Conservation (phyloP, 257 asterid species). For the Hygrophila difformis region DNA sequence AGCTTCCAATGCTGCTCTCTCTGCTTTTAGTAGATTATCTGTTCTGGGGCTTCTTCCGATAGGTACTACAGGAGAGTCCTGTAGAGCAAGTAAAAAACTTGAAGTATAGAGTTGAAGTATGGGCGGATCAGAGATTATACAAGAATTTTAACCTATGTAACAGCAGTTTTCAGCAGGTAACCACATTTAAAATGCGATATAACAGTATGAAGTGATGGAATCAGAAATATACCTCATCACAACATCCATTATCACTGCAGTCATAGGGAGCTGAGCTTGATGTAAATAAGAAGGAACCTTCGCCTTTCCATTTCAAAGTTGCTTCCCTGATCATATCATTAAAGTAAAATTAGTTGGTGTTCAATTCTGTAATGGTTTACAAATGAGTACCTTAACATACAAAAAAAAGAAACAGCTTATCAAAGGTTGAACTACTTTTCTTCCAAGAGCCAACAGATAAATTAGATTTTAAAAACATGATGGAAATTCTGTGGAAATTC, state of each 20-base stretch:
- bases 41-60: constrained; percentile 86
- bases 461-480: too few species aligned
- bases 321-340: constrained; percentile 59
- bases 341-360: constrained; percentile 10
- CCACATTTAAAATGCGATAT: too few species aligned
- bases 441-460: too few species aligned
- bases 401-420: too few species aligned
- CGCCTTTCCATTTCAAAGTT: constrained; percentile 78
- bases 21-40: constrained; percentile 74
- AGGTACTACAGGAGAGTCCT: constrained; percentile 86
- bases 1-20: constrained; percentile 66
- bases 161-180: too few species aligned
- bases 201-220: neutral
- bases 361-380: constrained; percentile 2
- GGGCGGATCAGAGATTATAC: too few species aligned
- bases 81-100: constrained; percentile 9
- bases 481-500: too few species aligned
- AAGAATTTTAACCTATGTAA: too few species aligned
- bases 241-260: constrained; percentile 74
- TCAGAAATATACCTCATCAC: constrained; percentile 74
- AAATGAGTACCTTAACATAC: neutral
- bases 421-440: too few species aligned
- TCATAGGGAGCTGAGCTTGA: constrained; percentile 95
- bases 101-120: neutral
- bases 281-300: constrained; percentile 87